Evolutionary conservation across 768 basidiomycete genomes (phyloP).

Genomic region (Multifurca ochricompacta): DNA sequence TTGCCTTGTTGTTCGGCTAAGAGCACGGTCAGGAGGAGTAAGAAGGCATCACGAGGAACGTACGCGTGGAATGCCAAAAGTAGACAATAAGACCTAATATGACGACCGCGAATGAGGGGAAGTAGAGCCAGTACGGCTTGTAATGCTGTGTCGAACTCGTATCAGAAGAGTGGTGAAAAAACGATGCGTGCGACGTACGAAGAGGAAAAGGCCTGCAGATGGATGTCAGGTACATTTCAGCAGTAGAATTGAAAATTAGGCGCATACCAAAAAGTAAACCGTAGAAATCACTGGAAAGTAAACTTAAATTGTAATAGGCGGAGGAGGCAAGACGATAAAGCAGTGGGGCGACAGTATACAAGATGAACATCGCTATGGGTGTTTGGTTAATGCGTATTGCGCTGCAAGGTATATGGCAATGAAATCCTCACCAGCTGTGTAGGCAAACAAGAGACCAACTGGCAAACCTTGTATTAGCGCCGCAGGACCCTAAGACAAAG

Average conservation of each 20-base stretch:
- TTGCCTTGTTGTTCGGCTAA: slow-evolving; percentile 70
- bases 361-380: slow-evolving; percentile 63
- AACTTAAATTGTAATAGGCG: slow-evolving; percentile 75
- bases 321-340: slow-evolving; percentile 82
- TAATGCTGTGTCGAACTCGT: slow-evolving; percentile 46
- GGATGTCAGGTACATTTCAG: background rate
- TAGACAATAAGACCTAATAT: slow-evolving; percentile 69
- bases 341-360: slow-evolving; percentile 82
- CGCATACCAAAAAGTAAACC: slow-evolving; percentile 62
- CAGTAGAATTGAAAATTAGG: background rate
- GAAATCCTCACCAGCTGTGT: slow-evolving; percentile 34
- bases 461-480: slow-evolving; percentile 10
- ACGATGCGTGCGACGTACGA: slow-evolving; percentile 31
- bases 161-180: background rate
- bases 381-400: background rate
- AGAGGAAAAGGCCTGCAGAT: slow-evolving; percentile 41
- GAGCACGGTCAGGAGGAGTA: background rate
- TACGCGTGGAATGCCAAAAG: slow-evolving; percentile 82
- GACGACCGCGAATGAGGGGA: slow-evolving; percentile 66
- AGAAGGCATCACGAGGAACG: slow-evolving; percentile 27
- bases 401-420: background rate
- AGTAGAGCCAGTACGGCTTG: slow-evolving; percentile 84
- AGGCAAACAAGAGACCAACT: slow-evolving; percentile 48
- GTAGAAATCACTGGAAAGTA: slow-evolving; percentile 85
- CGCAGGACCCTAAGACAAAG: background rate